A percentile compares a stretch with the other conserved stretches of the same genome.
phyloP scores from a whole-genome alignment of 2,329 filamentous ascomycete genomes.

The Ceratocystis variospora region DNA sequence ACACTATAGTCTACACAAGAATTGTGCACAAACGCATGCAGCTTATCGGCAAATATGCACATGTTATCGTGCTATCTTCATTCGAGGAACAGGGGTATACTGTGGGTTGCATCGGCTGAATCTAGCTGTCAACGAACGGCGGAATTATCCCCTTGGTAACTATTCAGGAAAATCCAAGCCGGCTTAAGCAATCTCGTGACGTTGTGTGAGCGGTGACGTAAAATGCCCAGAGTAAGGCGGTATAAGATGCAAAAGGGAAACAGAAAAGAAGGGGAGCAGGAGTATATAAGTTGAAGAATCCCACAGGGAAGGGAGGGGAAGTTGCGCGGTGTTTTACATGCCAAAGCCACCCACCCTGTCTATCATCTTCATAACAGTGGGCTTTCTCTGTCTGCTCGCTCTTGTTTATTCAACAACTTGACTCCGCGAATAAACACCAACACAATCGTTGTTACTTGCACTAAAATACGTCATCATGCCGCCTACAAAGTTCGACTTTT shows the following conservation, averaged over 20 bases:
- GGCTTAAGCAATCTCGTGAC: not conserved
- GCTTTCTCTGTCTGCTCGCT: not conserved
- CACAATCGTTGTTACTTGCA: not conserved
- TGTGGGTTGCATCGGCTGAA: slow-evolving; percentile 8
- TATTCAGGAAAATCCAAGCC: not conserved
- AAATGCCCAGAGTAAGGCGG: not conserved
- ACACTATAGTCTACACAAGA: too few species aligned
- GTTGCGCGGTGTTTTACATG: too few species aligned
- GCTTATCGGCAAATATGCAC: too few species aligned
- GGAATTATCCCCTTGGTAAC: not conserved
- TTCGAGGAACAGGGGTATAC: not conserved
- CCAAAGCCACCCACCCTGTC: too few species aligned
- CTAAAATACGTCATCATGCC: slow-evolving; percentile 30
- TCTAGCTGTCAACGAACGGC: not conserved
- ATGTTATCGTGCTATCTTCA: too few species aligned
- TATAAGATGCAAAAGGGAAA: not conserved
- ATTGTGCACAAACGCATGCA: too few species aligned
- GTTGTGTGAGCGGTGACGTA: too few species aligned
- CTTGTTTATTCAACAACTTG: not conserved
- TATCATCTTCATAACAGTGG: too few species aligned
- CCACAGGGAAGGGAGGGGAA: not conserved
- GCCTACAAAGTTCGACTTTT: slow-evolving; percentile 34
- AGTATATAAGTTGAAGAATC: not conserved
- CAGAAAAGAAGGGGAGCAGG: not conserved
- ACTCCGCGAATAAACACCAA: not conserved